Conservation (phyloP, 116 monocot species). For the Zostera marina region DNA sequence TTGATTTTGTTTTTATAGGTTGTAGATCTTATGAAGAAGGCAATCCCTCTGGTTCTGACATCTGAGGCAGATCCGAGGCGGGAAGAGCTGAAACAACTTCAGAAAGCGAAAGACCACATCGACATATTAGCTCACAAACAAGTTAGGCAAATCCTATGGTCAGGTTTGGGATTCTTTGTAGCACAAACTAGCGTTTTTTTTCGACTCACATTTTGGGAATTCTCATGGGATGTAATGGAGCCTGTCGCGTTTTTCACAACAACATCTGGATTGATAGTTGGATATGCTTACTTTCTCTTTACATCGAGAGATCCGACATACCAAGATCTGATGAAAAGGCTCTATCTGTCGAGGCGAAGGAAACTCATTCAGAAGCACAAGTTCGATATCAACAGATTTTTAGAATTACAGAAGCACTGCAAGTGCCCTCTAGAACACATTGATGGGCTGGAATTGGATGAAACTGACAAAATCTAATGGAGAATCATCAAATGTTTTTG, state of each 20-base stretch:
- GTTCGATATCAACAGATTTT: constrained; percentile 47
- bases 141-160: constrained; percentile 66
- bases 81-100: constrained; percentile 61
- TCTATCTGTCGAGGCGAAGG: constrained; percentile 52
- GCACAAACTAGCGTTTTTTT: constrained; percentile 68
- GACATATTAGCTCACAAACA: constrained; percentile 71
- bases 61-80: constrained; percentile 58
- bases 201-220: constrained; percentile 93
- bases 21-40: constrained; percentile 67
- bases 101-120: constrained; percentile 59
- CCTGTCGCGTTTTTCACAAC: constrained; percentile 80
- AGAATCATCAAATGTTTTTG: too few relatives aligned
- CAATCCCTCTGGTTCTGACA: constrained; percentile 57
- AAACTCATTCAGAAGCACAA: constrained; percentile 46
- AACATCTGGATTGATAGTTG: constrained; percentile 47
- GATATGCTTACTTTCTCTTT: constrained; percentile 77
- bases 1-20: constrained; percentile 25
- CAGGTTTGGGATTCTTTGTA: constrained; percentile 49
- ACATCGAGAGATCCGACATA: constrained; percentile 89
- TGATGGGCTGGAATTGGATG: constrained; percentile 1
- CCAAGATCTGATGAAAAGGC: constrained; percentile 75
- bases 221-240: constrained; percentile 99
- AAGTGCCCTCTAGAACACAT: constrained; percentile 48
- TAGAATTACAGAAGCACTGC: constrained; percentile 55
- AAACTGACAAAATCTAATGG: constrained; percentile 1